Conservation (phyloP, 129 eudicot genomes). For the Solidago caesia region DNA sequence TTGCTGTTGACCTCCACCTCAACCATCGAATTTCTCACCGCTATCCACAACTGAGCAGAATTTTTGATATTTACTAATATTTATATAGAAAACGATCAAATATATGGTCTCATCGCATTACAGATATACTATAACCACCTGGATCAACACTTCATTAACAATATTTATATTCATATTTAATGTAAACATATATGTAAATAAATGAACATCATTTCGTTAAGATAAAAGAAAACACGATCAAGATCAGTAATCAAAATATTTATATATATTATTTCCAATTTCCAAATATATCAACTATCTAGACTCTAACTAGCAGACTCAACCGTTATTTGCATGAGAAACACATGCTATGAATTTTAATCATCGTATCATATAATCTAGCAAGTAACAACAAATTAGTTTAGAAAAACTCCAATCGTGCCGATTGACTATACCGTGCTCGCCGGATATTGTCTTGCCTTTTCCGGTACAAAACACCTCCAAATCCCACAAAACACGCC, state of each 20-base stretch:
- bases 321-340: conserved; percentile 6
- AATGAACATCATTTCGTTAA: too few species aligned
- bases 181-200: too few species aligned
- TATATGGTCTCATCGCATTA: neutral
- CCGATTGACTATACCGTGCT: conserved; percentile 47
- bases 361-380: conserved; percentile 11
- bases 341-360: conserved; percentile 3
- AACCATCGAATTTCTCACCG: neutral
- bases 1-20: neutral
- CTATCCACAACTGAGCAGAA: neutral
- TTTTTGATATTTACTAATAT: too few species aligned
- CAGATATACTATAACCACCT: neutral
- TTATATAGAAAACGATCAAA: neutral
- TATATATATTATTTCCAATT: neutral
- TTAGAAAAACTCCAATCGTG: conserved; percentile 50
- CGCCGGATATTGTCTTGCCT: conserved; percentile 55
- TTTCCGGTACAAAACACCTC: conserved; percentile 49
- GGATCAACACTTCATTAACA: neutral
- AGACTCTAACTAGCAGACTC: neutral
- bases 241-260: neutral
- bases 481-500: conserved; percentile 41
- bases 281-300: neutral
- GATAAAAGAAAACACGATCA: too few species aligned
- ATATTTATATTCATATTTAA: neutral
- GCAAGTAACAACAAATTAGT: neutral